Evolutionary conservation across 176 grass and related monocot genomes (phyloP).

Genomic region (Triticum urartu): DNA sequence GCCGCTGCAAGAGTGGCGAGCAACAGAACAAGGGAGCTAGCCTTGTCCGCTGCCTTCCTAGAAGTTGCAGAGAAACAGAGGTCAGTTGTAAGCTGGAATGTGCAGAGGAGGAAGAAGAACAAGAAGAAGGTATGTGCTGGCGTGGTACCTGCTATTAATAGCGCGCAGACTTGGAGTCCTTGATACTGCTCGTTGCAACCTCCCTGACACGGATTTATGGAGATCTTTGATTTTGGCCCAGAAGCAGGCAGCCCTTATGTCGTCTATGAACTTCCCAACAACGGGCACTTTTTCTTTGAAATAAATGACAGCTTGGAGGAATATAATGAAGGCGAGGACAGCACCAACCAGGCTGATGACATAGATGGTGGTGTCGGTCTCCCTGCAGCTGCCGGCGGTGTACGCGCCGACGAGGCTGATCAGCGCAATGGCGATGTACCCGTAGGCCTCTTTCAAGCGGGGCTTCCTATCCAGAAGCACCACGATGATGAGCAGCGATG

Average conservation of each 20-base stretch:
- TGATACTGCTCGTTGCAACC: background rate
- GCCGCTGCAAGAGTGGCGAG: conserved; percentile 35
- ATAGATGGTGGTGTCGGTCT: background rate
- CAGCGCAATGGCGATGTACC: background rate
- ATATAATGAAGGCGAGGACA: background rate
- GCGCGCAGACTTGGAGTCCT: background rate
- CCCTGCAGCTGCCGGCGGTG: conserved; percentile 19
- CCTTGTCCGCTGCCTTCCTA: background rate
- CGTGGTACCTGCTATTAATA: background rate
- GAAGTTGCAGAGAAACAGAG: background rate
- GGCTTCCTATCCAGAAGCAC: conserved; percentile 14
- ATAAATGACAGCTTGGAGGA: background rate
- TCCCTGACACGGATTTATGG: background rate
- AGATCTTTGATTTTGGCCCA: background rate
- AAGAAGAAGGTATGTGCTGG: background rate
- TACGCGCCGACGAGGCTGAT: background rate
- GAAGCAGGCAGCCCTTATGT: background rate
- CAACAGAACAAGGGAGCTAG: conserved; percentile 6
- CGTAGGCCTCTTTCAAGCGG: background rate
- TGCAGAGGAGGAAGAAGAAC: background rate
- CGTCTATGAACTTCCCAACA: background rate
- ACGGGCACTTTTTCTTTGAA: background rate
- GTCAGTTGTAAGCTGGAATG: background rate
- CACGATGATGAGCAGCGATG: conserved; percentile 29
- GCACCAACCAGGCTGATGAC: background rate